A percentile compares a stretch with the other conserved stretches of the same genome.
These are phyloP conservation scores for Boletus reticuloceps DNA, from an alignment of 768 basidiomycete genomes.

Conservation along the genomic window DNA sequence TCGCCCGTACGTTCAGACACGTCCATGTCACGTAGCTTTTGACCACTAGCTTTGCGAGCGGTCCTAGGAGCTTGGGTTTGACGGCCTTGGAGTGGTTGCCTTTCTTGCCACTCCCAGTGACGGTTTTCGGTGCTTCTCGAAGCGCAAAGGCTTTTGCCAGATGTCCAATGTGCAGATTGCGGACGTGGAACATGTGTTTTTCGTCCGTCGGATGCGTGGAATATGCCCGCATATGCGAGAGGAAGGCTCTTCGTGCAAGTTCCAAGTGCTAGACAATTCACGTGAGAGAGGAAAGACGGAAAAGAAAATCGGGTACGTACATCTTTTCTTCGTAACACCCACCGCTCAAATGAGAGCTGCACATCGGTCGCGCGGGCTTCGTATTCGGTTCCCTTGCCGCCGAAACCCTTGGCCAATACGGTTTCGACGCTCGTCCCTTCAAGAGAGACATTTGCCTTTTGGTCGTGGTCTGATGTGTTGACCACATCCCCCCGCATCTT, in stretches of 20 bases:
- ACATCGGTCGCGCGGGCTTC: constrained; percentile 93
- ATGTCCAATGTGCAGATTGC: constrained; percentile 92
- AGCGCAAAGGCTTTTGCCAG: constrained; percentile 89
- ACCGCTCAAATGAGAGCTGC: constrained; percentile 91
- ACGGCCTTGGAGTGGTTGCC: not conserved
- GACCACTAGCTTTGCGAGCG: constrained; percentile 16
- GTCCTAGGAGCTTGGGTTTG: constrained; percentile 4
- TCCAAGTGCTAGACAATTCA: constrained; percentile 58
- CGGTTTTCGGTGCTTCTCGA: constrained; percentile 69
- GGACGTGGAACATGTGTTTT: constrained; percentile 96
- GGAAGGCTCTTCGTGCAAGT: constrained; percentile 80
- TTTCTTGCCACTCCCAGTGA: constrained; percentile 30
- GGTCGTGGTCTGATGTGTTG: constrained; percentile 24
- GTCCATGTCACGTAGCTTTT: constrained; percentile 35
- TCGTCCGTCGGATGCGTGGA: constrained; percentile 95
- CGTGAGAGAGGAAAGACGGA: constrained; percentile 2
- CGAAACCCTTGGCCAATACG: constrained; percentile 79
- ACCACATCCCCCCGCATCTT: constrained; percentile 64
- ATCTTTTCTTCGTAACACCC: constrained; percentile 74
- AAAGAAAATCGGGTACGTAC: constrained; percentile 41
- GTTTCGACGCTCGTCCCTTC: constrained; percentile 62
- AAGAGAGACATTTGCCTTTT: constrained; percentile 47
- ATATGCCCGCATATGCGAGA: constrained; percentile 93
- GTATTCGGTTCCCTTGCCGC: constrained; percentile 76
- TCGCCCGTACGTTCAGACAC: constrained; percentile 39